A percentile compares a stretch with the other conserved stretches of the same genome.
Conservation (phyloP, 2,329 filamentous ascomycete species). For the Emergomyces africanus region DNA sequence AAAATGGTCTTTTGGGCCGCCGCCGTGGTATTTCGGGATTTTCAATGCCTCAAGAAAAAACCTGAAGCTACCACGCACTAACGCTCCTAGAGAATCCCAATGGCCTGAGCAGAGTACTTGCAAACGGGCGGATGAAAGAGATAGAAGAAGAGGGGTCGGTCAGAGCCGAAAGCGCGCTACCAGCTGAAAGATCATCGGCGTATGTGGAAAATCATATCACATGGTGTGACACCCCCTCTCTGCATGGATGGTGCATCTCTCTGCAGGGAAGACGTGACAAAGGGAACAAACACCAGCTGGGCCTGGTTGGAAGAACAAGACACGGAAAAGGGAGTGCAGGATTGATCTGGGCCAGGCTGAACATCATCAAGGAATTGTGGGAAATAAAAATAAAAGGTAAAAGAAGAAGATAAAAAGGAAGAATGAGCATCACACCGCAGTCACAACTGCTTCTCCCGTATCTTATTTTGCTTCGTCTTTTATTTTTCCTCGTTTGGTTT, state of each 20-base stretch:
- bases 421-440: no score
- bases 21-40: not conserved
- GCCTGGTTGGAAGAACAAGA: not conserved
- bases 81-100: no score
- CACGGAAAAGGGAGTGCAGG: constrained; percentile 1
- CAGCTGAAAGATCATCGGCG: not conserved
- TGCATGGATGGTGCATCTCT: not conserved
- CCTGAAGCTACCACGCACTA: no score
- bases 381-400: no score
- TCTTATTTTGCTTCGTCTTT: no score
- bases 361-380: no score
- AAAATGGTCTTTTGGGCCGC: no score
- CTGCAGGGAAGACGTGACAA: not conserved
- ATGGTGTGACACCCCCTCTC: not conserved
- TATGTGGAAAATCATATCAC: not conserved
- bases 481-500: no score
- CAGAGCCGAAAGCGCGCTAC: not conserved
- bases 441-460: no score
- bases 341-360: not conserved
- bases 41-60: not conserved
- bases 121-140: not conserved
- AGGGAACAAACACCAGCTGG: not conserved
- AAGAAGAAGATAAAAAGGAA: no score
- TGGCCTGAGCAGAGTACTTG: not conserved
- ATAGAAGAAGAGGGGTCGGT: not conserved